Evolutionary conservation across 1,139 yeast genomes (phyloP).

Genomic region (Debaryomycetaceae sp.): DNA sequence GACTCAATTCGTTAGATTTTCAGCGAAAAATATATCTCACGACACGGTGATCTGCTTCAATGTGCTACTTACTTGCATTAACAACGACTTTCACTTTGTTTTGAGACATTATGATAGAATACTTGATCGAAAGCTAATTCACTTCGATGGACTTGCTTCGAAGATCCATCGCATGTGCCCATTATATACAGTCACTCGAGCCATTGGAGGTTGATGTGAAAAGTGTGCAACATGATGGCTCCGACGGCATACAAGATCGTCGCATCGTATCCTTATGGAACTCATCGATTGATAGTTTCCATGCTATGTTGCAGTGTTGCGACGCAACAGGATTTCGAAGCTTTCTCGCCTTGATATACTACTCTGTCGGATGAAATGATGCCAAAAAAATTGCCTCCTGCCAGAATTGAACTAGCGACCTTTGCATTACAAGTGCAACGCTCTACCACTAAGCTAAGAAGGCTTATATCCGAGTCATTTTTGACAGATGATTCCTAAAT

Average conservation of each 20-base stretch:
- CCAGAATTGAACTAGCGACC: slow-evolving; percentile 96
- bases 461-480: slow-evolving; percentile 32
- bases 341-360: too few species aligned
- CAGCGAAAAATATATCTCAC: background rate
- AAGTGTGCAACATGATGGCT: too few species aligned
- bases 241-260: too few species aligned
- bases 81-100: slow-evolving; percentile 45
- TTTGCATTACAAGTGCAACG: slow-evolving; percentile 95
- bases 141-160: background rate
- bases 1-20: slow-evolving; percentile 29
- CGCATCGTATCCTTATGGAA: too few species aligned
- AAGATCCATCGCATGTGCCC: background rate
- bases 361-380: background rate
- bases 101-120: slow-evolving; percentile 23
- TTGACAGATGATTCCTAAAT: background rate
- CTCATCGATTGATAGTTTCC: too few species aligned
- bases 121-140: background rate
- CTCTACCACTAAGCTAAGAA: slow-evolving; percentile 93
- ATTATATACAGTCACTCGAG: too few species aligned
- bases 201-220: too few species aligned
- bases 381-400: slow-evolving; percentile 63
- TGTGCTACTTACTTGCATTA: slow-evolving; percentile 33
- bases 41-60: background rate
- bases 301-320: too few species aligned
- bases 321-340: too few species aligned